Percentiles rank a stretch among this genome's conserved stretches.
phyloP scores from a whole-genome alignment of 1,284 basidiomycete genomes.

The Erythrobasidium hasegawianum region DNA sequence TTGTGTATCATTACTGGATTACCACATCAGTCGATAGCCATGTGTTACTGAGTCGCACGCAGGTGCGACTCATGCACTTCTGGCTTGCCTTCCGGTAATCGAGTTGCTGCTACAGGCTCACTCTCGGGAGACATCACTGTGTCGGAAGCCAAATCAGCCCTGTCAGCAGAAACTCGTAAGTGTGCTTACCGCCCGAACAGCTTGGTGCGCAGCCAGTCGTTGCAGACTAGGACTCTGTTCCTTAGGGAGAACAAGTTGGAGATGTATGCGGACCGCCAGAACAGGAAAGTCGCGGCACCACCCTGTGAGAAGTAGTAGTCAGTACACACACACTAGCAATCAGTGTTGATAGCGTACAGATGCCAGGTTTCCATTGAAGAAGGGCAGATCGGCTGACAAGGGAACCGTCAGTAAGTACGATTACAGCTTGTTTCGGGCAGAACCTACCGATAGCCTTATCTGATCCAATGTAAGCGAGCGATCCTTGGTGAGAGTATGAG shows the following conservation, averaged over 20 bases:
- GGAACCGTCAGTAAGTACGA: not conserved
- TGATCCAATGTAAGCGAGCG: constrained; percentile 70
- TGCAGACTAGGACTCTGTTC: constrained; percentile 73
- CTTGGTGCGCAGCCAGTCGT: constrained; percentile 86
- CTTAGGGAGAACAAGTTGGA: constrained; percentile 86
- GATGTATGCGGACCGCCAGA: constrained; percentile 65
- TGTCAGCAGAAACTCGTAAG: no score
- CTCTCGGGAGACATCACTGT: constrained; percentile 30
- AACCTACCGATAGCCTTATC: constrained; percentile 82
- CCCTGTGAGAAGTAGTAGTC: not conserved
- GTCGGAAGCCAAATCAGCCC: not conserved
- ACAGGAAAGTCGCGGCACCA: constrained; percentile 33
- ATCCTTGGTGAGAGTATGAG: constrained; percentile 86
- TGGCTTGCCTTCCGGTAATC: no score
- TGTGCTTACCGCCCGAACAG: constrained; percentile 71
- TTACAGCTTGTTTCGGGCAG: no score
- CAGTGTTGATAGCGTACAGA: constrained; percentile 48
- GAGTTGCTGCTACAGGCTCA: no score
- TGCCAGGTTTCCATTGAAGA: constrained; percentile 73
- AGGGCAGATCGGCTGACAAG: constrained; percentile 49
- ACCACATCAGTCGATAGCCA: no score
- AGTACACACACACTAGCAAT: constrained; percentile 43
- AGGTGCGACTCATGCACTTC: no score
- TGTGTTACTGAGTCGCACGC: no score
- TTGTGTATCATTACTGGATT: no score